Evolutionary conservation across 768 basidiomycete genomes (phyloP).

Genomic region (Mycena albidolilacea): DNA sequence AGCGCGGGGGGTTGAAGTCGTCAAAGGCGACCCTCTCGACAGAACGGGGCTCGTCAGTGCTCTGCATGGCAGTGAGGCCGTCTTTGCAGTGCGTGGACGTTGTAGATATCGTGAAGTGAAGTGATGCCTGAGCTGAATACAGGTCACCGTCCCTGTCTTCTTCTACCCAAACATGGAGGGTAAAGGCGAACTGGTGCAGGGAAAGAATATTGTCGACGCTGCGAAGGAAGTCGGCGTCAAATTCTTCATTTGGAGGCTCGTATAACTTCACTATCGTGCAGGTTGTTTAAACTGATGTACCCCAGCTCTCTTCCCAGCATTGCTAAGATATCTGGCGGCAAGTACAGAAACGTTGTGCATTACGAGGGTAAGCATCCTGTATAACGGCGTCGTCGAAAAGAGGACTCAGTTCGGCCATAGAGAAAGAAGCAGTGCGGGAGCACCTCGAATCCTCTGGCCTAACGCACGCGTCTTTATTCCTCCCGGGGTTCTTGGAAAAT

Average conservation of each 20-base stretch:
- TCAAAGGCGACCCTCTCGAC: constrained; percentile 16
- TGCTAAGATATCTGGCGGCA: not conserved
- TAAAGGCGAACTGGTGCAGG: not conserved
- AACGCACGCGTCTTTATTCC: constrained; percentile 15
- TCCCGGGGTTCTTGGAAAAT: constrained; percentile 23
- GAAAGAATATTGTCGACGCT: constrained; percentile 14
- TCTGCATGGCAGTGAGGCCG: constrained; percentile 20
- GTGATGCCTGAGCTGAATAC: not conserved
- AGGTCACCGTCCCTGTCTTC: constrained; percentile 14
- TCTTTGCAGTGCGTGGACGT: constrained; percentile 12
- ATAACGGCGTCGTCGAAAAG: too few species aligned
- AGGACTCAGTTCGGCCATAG: not conserved
- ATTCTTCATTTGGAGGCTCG: constrained; percentile 21
- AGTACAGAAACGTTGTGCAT: constrained; percentile 13
- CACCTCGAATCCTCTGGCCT: constrained; percentile 19
- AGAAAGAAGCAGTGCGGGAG: constrained; percentile 13
- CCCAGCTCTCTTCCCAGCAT: constrained; percentile 19
- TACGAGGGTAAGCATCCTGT: not conserved
- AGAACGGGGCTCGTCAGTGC: constrained; percentile 5
- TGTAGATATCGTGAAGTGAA: not conserved
- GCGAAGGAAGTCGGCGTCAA: constrained; percentile 21
- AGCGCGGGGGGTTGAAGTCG: constrained; percentile 12
- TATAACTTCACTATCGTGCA: not conserved
- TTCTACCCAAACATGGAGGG: constrained; percentile 2
- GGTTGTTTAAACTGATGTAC: not conserved